Base-by-base conservation (phyloP, 345 rosid species). In the Erysimum cheiranthoides region DNA sequence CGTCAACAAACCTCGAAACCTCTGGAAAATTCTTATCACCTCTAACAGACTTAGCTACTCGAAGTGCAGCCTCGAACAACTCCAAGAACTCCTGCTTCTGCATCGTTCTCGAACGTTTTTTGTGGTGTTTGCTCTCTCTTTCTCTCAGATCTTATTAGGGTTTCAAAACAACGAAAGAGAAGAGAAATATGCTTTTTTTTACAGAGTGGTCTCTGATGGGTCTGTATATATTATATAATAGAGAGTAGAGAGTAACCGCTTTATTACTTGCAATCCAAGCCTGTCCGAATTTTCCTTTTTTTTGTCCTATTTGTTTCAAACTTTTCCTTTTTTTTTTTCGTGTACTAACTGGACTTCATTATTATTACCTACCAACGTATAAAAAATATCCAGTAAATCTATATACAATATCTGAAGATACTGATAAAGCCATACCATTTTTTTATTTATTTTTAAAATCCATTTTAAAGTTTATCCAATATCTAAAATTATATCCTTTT, bases 11-110 rank as follows among this genome's bases (percentile, higher is more conserved):
- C 63, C 38, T 63, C 8, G 63, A 63, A 3, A 63, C 77, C 2
- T 57, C 46, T 0, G 70, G 54, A 53, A 63, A 72, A 8, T 27
- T 10, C 3, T 36, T 13, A 0, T 9, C 28, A 10, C 13, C 30
- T 47, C 27, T 71, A 9, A 25, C 68, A n/a, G 75, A 73, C 27
- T 63, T 73, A 18, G 73, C 73, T 21, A 53, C 64, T n/a, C 42
- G 21, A 40, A 25, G 38, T 21, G 35, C 71, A 8, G 36, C 14
- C 2, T 35, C 59, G n/a, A 35, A 35, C 60, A 67, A 14, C 11
- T 35, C 25, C 25, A 67, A 51, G 35, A 67, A 51, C 35, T 67
- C 71, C 1, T 67, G 71, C 5, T 36, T 67, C 35, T 50, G 21
- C 71, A 67, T 67, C 31, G 25, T 51, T 50, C 54, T 45, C n/a